Evolutionary conservation across 2,329 filamentous ascomycete species (phyloP), one percentile per base, ranked within the genome.

Genomic region (Beauveria scarabaeidicola): DNA sequence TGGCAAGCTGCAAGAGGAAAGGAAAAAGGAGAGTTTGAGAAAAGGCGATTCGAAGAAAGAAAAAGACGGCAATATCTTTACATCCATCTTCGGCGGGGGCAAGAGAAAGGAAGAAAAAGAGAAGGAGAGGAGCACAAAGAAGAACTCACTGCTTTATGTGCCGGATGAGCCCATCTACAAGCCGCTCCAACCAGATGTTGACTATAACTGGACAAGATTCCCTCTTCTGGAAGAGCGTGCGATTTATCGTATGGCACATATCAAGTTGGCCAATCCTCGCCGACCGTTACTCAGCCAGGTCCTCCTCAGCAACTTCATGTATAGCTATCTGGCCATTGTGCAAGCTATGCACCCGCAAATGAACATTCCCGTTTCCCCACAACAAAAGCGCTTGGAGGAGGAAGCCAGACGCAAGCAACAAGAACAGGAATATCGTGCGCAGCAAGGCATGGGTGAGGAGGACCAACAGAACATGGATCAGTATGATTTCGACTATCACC

Each of bases 301-400:
- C 23, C 79, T 99, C 61, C 82, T 99, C 65, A 97, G 92, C 75
- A 99, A 99, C 73, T 99, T 99, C 74, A 99, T 99, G 94, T 99
- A 99, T 76, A 94, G 91, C 60, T 99, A 99, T 72, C 82, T 99
- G 64, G 94, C 94, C 63, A 99, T 97, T 73, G 94, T 99, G 50
- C 94, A 99, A 75, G 91, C 95, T 68, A 97, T 97, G 90, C 94
- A 99, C 72, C 94, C 94, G 47, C 90, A 96, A 69, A 90, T 97
- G 75, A 90, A 95, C 68, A 87, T 96, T 47, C 90, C 90, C n/a
- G 83, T 89, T 40, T 92, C 89, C 17, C 86, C 89, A 40, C 91
- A 91, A 67, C 86, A 88, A 69, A 84, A 83, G 68, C 78, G 79
- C 56, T 73, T 83, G 56, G 81, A 85, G 62, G 81, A 84, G 58